Base-by-base conservation (phyloP, 2,329 filamentous ascomycete genomes). In the Paracorniculantispora psalliotae region DNA sequence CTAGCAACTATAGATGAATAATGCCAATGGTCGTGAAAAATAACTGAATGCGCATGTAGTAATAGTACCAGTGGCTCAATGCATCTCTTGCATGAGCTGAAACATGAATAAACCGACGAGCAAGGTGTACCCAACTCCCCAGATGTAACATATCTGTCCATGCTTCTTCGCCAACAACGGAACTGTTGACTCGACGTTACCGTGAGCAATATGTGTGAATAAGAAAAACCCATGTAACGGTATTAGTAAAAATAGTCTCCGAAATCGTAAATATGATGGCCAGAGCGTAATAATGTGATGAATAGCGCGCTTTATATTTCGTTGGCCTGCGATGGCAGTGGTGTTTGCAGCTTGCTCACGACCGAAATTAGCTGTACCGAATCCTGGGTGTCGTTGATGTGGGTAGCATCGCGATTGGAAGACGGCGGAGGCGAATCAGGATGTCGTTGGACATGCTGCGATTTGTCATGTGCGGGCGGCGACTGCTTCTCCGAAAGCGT, bases 351-450 rank as follows among this genome's bases (percentile, higher is more conserved):
- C 15, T 33, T 49, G 47, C 5, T 8, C 10, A 35, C 41, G 13
- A 33, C 26, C 13, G 51, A 54, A 6, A 46, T 17, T 3, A 56
- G 21, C 28, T 26, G 41, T 5, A 48, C 53, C 33, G 46, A 51
- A 13, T 46, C 47, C 39, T 51, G 55, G n/a, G 26, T 51, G 55
- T 61, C 30, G 57, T 63, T 57, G 67, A 68, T 23, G 65, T 68
- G 17, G 8, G 23, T 44, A 70, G 70, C 3, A 61, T 62, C 53
- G 69, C 6, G 12, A 15, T 7, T 35, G 12, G 39, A 33, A 23
- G 41, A 35, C 25, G 41, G 12, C 15, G 26, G 39, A 10, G 39
- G n/a, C 17, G n/a, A 13, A 6, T 23, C 19, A 10, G n/a, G 26
- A 10, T 4, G 47, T 26, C 5, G 17, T 19, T 35, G 30, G 23